Conservation (phyloP, 1,139 yeast species). For the Suhomyces guaymorum region DNA sequence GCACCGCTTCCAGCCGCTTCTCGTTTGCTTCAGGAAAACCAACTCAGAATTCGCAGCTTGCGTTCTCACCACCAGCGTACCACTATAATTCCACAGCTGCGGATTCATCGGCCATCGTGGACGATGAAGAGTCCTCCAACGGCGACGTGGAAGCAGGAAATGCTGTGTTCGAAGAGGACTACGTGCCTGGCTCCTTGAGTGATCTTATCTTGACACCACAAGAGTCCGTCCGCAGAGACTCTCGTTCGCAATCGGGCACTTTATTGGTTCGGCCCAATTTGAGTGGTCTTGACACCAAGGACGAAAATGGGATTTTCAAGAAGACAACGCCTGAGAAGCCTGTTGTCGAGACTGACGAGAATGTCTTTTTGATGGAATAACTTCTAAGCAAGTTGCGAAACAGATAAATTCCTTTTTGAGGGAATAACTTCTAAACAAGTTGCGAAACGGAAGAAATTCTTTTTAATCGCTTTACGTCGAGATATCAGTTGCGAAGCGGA, state of each 20-base stretch:
- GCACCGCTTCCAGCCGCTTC: conserved; percentile 7
- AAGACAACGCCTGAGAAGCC: conserved; percentile 7
- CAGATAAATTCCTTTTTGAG: too few species aligned
- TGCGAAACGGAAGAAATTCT: too few species aligned
- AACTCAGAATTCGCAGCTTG: not conserved
- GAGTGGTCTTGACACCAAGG: conserved; percentile 11
- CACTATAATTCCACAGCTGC: conserved; percentile 15
- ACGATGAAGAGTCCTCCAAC: conserved; percentile 16
- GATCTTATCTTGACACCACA: conserved; percentile 76
- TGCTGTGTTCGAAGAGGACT: conserved; percentile 61
- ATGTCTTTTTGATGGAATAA: conserved; percentile 41
- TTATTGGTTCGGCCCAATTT: conserved; percentile 39
- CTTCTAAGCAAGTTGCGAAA: too few species aligned
- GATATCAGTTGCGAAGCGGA: too few species aligned
- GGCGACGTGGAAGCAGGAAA: conserved; percentile 19
- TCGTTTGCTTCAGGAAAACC: conserved; percentile 7
- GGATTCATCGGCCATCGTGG: conserved; percentile 21
- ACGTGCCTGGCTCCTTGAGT: conserved; percentile 71
- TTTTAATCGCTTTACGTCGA: too few species aligned
- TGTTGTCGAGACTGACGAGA: conserved; percentile 19
- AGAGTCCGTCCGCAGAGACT: conserved; percentile 65
- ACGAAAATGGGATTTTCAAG: conserved; percentile 16
- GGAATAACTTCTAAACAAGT: too few species aligned
- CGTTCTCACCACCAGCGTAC: conserved; percentile 4
- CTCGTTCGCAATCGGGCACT: conserved; percentile 55